Base-by-base conservation (phyloP, 768 basidiomycete species). In the Pisolithus sp. region DNA sequence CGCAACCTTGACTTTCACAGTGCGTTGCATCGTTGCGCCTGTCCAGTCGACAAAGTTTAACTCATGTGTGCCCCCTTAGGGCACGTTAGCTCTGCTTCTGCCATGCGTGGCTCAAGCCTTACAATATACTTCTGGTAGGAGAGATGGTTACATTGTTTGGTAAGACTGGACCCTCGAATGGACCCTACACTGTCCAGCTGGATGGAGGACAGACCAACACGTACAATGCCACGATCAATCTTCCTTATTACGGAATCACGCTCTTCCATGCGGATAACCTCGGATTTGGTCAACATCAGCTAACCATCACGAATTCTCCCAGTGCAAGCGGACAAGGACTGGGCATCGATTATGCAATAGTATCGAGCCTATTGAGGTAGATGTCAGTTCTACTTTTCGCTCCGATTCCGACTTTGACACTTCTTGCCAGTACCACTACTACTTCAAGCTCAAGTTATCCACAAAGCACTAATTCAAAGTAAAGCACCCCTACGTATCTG, bases 101-200 rank as follows among this genome's bases (percentile, higher is more conserved):
- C 23, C 24, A 13, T 13, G 15, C 10, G 2, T 10, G 17, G 24
- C 23, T 31, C 28, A n/a, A 24, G 36, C 20, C n/a, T 17, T 17
- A 26, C 50, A 31, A n/a, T 18, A 5, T 5, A 18, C 20, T 17
- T 18, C 9, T 26, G 21, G 23, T 38, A 73, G 78, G 76, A 40
- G 73, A 73, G 53, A 73, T 69, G 7, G 68, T 79, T 18, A 72
- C 71, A 0, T 43, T 79, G 8, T 77, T 72, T 47, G 75, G 77
- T 21, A 65, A 76, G 13, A 66, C 73, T 1, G 67, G 71, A 20
- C 68, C 72, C 18, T 50, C 54, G 5, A 65, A 65, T 34, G 63
- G 70, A 21, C 61, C 63, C 5, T 76, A 72, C 51, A 57, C 61
- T 0, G 68, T 71, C 17, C 62, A 70, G 52, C 28, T 76, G 41